Conservation (phyloP, 805 yeast genomes). For the Candida namnaoensis region DNA sequence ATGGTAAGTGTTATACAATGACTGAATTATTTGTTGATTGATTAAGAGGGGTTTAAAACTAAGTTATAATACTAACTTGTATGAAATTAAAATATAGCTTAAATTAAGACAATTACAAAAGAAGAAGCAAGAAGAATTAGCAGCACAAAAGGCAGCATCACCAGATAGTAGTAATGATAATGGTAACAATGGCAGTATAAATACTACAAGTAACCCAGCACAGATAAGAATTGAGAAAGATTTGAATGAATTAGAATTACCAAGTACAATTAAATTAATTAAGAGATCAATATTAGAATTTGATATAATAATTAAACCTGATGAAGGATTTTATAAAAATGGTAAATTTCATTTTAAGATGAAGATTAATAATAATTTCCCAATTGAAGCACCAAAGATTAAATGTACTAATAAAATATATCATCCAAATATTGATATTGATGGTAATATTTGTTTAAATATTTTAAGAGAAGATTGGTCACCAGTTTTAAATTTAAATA, state of each 20-base stretch:
- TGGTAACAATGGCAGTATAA: not conserved
- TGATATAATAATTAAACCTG: slow-evolving; percentile 49
- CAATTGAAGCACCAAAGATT: slow-evolving; percentile 89
- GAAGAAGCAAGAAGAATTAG: slow-evolving; percentile 42
- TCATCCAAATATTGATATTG: slow-evolving; percentile 89
- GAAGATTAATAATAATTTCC: slow-evolving; percentile 61
- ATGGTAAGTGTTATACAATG: too few species aligned
- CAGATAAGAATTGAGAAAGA: slow-evolving; percentile 73
- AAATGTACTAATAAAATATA: slow-evolving; percentile 63
- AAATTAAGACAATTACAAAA: slow-evolving; percentile 53
- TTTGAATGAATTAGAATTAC: slow-evolving; percentile 59
- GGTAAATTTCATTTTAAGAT: slow-evolving; percentile 70
- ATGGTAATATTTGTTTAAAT: slow-evolving; percentile 88
- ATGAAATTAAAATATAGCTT: slow-evolving; percentile 22
- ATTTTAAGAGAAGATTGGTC: slow-evolving; percentile 95
- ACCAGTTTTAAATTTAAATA: slow-evolving; percentile 77
- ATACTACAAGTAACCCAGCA: slow-evolving; percentile 41
- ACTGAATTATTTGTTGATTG: too few species aligned
- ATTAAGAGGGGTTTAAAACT: too few species aligned
- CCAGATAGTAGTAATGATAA: slow-evolving; percentile 5
- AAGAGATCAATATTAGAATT: slow-evolving; percentile 54
- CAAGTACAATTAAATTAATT: slow-evolving; percentile 47
- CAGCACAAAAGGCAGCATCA: slow-evolving; percentile 19
- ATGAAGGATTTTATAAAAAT: slow-evolving; percentile 61
- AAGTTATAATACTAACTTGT: too few species aligned